phyloP scores from a whole-genome alignment of 129 eudicot species.

The Chrysanthemum lavandulifolium region DNA sequence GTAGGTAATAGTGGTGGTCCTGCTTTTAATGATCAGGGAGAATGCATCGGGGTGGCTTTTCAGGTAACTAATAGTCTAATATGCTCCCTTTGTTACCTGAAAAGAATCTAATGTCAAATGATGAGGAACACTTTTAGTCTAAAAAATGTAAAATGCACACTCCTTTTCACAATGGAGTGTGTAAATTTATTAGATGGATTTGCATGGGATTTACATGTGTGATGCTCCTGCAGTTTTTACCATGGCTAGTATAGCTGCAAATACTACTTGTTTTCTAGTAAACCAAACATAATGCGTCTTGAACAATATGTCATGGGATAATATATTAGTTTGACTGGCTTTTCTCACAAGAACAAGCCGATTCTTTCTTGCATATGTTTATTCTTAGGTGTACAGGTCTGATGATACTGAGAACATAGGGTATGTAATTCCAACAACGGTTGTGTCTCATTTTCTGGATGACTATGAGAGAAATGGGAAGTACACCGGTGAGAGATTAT shows the following conservation, averaged over 20 bases:
- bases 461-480: slow-evolving; percentile 90
- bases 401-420: slow-evolving; percentile 96
- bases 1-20: slow-evolving; percentile 99
- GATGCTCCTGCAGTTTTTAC: no score
- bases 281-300: not conserved
- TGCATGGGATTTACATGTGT: no score
- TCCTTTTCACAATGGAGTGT: slow-evolving; percentile 7
- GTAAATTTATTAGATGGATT: not conserved
- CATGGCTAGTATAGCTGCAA: no score
- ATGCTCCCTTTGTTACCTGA: slow-evolving; percentile 13
- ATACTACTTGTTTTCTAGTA: no score
- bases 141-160: slow-evolving; percentile 2
- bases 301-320: slow-evolving; percentile 9
- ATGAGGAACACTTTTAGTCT: not conserved
- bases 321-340: slow-evolving; percentile 15
- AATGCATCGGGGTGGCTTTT: slow-evolving; percentile 97
- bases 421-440: slow-evolving; percentile 89
- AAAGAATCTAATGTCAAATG: slow-evolving; percentile 15
- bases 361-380: slow-evolving; percentile 22
- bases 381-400: slow-evolving; percentile 81
- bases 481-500: slow-evolving; percentile 72
- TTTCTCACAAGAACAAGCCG: slow-evolving; percentile 3
- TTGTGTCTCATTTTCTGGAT: slow-evolving; percentile 90
- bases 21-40: slow-evolving; percentile 95
- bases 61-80: slow-evolving; percentile 58